These are phyloP conservation scores for Raddia guianensis DNA, from an alignment of 176 grass and related monocot species.

Conservation along the genomic window DNA sequence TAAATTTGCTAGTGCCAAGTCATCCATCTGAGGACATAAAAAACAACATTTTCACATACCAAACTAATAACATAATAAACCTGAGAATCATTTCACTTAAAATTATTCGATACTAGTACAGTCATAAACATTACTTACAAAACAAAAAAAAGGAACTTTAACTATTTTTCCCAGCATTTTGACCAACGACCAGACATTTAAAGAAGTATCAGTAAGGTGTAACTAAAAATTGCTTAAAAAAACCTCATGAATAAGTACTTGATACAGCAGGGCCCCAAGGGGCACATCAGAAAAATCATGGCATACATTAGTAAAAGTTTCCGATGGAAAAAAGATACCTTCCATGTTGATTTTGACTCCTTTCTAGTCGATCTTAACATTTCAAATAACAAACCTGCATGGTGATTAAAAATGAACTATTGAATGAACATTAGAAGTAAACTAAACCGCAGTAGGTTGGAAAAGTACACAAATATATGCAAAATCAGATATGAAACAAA, in stretches of 20 bases:
- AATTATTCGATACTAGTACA: neutral
- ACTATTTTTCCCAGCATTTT: neutral
- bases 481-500: constrained; percentile 35
- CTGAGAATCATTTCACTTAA: constrained; percentile 1
- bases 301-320: neutral
- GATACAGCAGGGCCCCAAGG: constrained; percentile 6
- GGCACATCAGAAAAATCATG: constrained; percentile 32
- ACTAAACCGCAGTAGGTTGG: constrained; percentile 4
- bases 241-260: constrained; percentile 25
- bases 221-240: constrained; percentile 4
- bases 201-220: constrained; percentile 23
- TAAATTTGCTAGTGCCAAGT: constrained; percentile 13
- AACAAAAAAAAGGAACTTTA: neutral
- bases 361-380: constrained; percentile 92
- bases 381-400: constrained; percentile 87
- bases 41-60: constrained; percentile 13
- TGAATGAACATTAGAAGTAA: constrained; percentile 11
- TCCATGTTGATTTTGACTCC: constrained; percentile 88
- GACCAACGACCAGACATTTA: neutral
- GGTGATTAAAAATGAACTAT: constrained; percentile 28
- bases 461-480: constrained; percentile 14
- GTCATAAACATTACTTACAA: constrained; percentile 16
- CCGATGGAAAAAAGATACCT: constrained; percentile 57
- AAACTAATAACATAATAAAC: constrained; percentile 17
- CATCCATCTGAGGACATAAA: constrained; percentile 1